Evolutionary conservation across 768 basidiomycete species (phyloP).

Genomic region (Cystofilobasidium capitatum): DNA sequence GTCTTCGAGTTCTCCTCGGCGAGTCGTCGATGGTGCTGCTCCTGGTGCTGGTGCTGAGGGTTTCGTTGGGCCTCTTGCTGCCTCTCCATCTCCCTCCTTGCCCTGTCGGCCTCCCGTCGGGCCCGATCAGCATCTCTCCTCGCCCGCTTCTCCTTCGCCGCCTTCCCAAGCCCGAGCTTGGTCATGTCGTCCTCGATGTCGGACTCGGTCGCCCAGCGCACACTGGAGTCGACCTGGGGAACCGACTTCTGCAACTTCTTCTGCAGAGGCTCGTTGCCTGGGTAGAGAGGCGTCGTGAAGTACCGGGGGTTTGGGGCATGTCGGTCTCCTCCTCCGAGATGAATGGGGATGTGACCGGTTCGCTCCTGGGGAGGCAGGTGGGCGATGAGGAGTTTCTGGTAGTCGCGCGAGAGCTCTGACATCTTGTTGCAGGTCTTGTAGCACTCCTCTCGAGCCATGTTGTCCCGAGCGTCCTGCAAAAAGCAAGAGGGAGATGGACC

Average conservation of each 20-base stretch:
- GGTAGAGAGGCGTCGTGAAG: neutral
- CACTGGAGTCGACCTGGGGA: neutral
- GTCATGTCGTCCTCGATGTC: constrained; percentile 5
- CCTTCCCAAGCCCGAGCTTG: neutral
- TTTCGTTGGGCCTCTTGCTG: neutral
- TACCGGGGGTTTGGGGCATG: constrained; percentile 2
- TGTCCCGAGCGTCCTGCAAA: neutral
- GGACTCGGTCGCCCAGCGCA: neutral
- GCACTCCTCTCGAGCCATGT: neutral
- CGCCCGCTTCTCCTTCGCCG: neutral
- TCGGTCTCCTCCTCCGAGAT: constrained; percentile 1
- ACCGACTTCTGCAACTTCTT: neutral
- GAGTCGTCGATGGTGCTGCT: neutral
- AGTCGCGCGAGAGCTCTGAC: constrained; percentile 1
- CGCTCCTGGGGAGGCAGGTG: neutral
- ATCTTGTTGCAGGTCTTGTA: constrained; percentile 5
- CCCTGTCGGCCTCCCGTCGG: neutral
- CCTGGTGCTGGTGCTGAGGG: neutral
- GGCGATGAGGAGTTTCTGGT: neutral
- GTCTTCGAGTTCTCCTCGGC: neutral
- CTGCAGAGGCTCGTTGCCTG: neutral
- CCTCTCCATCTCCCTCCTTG: neutral
- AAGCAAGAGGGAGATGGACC: neutral
- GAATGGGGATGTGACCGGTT: neutral
- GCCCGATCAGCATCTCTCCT: neutral